Evolutionary conservation across 345 rosid genomes (phyloP), one percentile per base, ranked within the genome.

Genomic region (Citrus trifoliata): DNA sequence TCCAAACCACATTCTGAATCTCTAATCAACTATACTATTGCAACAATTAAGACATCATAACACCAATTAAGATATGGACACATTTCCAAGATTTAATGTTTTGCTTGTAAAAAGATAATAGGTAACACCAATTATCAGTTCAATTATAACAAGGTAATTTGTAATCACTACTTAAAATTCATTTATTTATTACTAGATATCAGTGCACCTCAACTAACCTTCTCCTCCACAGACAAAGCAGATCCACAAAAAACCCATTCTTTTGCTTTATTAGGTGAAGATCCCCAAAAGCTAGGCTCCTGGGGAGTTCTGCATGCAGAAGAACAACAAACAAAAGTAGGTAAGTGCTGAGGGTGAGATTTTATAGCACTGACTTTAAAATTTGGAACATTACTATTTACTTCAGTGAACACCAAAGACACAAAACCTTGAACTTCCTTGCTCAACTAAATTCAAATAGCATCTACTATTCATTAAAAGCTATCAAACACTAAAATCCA

Each of bases 221-320:
- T 92, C n/a, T 95, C 95, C 73, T 92, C 85, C 27, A 87, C 71
- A 79, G 94, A 93, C 76, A 95, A 84, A 75, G 94, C 94, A 80
- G 98, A 93, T 84, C 98, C 98, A 88, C 98, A 91, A 35, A 95
- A 84, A 71, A 89, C 86, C 90, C 87, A 89, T 48, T 85, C 82
- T 59, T 88, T 86, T 69, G 81, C 83, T 28, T 76, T 73, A 33
- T 40, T 81, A 24, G 73, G 77, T 19, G 65, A 79, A 28, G 80
- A 81, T 32, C 63, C 73, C 80, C 79, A 82, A 69, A 59, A 67
- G 76, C 76, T 80, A 61, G 82, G 77, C 70, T 82, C 83, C 33
- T 46, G 78, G 6, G 83, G 78, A 63, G 73, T 71, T 75, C 97
- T 95, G 94, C 81, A 86, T 19, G 37, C 58, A 71, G 40, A 79